These are phyloP conservation scores for Ascochyta clinopodiicola DNA, from an alignment of 2,329 filamentous ascomycete genomes.

Conservation along the genomic window DNA sequence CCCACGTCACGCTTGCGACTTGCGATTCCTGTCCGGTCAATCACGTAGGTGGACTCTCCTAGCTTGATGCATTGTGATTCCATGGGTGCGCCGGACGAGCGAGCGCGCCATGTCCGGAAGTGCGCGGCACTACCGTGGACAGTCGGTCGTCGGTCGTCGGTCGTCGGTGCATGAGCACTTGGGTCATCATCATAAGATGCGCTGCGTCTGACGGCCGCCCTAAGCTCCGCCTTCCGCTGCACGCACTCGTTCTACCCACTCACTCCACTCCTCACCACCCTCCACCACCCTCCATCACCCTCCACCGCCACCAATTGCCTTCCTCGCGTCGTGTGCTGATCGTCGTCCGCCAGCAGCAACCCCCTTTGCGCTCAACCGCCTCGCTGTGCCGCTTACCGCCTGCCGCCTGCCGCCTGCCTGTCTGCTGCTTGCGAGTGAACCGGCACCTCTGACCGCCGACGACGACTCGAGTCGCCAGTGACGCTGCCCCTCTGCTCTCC, in stretches of 20 bases:
- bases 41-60: conserved; percentile 19
- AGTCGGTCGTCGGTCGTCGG: background rate
- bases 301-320: conserved; percentile 12
- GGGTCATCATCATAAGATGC: conserved; percentile 11
- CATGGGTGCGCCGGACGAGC: background rate
- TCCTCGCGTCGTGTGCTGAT: conserved; percentile 13
- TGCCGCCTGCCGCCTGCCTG: background rate
- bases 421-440: background rate
- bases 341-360: conserved; percentile 1
- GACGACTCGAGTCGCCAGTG: conserved; percentile 2
- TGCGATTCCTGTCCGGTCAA: conserved; percentile 1
- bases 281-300: background rate
- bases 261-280: background rate
- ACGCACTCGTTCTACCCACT: background rate
- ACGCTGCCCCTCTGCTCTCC: background rate
- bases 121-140: conserved; percentile 9
- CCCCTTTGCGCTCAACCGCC: conserved; percentile 6
- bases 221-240: conserved; percentile 6
- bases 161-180: background rate
- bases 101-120: conserved; percentile 1
- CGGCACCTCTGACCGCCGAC: conserved; percentile 5
- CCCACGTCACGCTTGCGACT: background rate
- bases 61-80: background rate
- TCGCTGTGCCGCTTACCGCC: background rate
- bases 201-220: conserved; percentile 7